Percentiles rank a stretch among this genome's conserved stretches.
phyloP scores from a whole-genome alignment of 805 yeast genomes.

The Ogataea paraovalis region DNA sequence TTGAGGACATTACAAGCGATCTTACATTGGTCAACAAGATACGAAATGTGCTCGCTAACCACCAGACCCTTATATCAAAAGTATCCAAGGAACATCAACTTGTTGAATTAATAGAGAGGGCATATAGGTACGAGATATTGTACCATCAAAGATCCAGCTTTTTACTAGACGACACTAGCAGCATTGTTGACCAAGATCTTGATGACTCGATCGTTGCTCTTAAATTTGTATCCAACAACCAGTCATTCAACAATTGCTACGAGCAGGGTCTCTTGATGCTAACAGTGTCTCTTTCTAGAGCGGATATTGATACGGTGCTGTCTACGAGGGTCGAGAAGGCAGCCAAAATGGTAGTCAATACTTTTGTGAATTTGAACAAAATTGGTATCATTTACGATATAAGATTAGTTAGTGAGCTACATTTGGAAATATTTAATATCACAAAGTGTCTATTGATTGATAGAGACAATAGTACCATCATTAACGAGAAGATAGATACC shows the following conservation, averaged over 20 bases:
- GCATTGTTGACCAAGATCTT: constrained; percentile 3
- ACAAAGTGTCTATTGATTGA: constrained; percentile 9
- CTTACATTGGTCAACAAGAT: constrained; percentile 20
- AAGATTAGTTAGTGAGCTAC: constrained; percentile 16
- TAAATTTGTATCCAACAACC: constrained; percentile 15
- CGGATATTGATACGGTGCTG: not conserved
- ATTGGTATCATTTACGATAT: constrained; percentile 17
- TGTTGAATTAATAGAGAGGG: constrained; percentile 6
- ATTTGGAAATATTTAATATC: constrained; percentile 16
- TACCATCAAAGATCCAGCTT: constrained; percentile 17
- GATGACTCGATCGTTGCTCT: constrained; percentile 14
- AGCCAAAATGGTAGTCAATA: constrained; percentile 14
- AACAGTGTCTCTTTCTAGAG: constrained; percentile 10
- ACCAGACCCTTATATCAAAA: constrained; percentile 6
- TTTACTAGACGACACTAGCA: constrained; percentile 16
- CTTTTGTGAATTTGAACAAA: constrained; percentile 12
- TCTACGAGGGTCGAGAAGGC: constrained; percentile 12
- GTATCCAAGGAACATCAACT: constrained; percentile 10
- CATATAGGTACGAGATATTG: constrained; percentile 15
- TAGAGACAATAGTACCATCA: not conserved
- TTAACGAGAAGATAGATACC: constrained; percentile 14
- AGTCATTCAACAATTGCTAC: constrained; percentile 17
- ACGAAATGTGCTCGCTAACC: constrained; percentile 13
- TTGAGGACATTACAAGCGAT: constrained; percentile 17
- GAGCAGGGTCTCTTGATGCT: constrained; percentile 18